Evolutionary conservation across 805 yeast genomes (phyloP), one percentile per base, ranked within the genome.

Genomic region (Metschnikowia gruessii): DNA sequence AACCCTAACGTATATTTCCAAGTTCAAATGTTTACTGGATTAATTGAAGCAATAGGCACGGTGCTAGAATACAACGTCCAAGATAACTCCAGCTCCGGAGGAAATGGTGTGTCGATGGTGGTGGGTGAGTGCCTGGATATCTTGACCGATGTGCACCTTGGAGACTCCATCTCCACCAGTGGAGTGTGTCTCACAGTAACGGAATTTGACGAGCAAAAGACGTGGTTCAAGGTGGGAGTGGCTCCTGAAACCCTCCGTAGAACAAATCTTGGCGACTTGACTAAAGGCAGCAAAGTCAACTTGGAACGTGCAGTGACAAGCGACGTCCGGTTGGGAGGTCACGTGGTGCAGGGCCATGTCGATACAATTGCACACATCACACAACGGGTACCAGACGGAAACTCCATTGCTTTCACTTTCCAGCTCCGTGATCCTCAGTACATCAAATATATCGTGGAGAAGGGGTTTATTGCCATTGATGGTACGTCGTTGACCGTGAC

Each of bases 321-420:
- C 12, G 88, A 87, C 43, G 87, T 82, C 6, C 74, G 99, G 52
- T 81, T 91, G 59, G 99, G 99, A 19, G 99, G 99, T 0, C 99
- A 94, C 65, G 80, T 92, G 53, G 99, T 94, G 2, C 99, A 94
- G 60, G 99, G 99, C 5, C 99, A 94, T 69, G 89, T 94, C 24
- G 99, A 94, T 63, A 87, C 97, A 0, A 76, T 84, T 30, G 97
- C 97, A 2, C 65, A 63, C 30, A 84, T 92, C 33, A 74, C 76
- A 1, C 63, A 66, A 0, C 74, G 66, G 22, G 65, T 54, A 9
- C 68, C 77, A 1, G 97, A 91, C 59, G 85, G 82, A 1, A 87
- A 89, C 63, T 83, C 98, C 1, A 70, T 89, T 29, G 74, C 83
- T 3, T 85, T 82, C 63, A 85, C 87, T 3, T 91, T 92, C 66